A percentile compares a stretch with the other conserved stretches of the same genome.
phyloP scores from a whole-genome alignment of 805 yeast genomes.

The Hanseniaspora vineae region DNA sequence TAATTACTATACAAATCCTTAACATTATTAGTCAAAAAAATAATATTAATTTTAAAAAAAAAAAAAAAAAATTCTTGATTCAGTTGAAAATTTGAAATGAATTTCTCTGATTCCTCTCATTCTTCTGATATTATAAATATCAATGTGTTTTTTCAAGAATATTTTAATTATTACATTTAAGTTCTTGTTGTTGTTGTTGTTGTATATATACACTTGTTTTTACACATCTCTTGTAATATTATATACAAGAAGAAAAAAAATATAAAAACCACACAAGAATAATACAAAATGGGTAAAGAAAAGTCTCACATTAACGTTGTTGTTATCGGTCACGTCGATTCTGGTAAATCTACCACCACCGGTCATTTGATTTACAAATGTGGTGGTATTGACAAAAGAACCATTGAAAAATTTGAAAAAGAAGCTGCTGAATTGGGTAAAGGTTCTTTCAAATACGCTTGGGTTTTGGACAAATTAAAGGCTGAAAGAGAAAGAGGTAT shows the following conservation, averaged over 20 bases:
- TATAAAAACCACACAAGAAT: constrained; percentile 7
- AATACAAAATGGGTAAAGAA: constrained; percentile 64
- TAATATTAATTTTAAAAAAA: too few species aligned
- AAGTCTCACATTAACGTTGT: constrained; percentile 99
- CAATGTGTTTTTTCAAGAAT: too few species aligned
- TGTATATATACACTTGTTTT: not conserved
- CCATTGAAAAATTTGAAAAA: constrained; percentile 95
- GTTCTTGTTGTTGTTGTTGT: not conserved
- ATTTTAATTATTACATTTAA: too few species aligned
- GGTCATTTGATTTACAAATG: constrained; percentile 99
- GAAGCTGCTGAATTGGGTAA: constrained; percentile 96
- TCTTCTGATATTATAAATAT: too few species aligned
- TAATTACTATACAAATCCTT: too few species aligned
- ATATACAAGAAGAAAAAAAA: not conserved
- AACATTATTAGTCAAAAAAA: too few species aligned
- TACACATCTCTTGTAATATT: not conserved
- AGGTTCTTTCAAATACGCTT: constrained; percentile 96
- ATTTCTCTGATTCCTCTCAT: too few species aligned
- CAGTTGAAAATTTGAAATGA: too few species aligned
- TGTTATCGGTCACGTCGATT: constrained; percentile 99
- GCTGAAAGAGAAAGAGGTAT: constrained; percentile 97
- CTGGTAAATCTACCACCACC: constrained; percentile 97
- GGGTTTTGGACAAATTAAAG: constrained; percentile 92
- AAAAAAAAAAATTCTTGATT: too few species aligned
- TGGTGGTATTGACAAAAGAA: constrained; percentile 99